phyloP scores from a whole-genome alignment of 257 asterid species.

The Nicotiana benthamiana region DNA sequence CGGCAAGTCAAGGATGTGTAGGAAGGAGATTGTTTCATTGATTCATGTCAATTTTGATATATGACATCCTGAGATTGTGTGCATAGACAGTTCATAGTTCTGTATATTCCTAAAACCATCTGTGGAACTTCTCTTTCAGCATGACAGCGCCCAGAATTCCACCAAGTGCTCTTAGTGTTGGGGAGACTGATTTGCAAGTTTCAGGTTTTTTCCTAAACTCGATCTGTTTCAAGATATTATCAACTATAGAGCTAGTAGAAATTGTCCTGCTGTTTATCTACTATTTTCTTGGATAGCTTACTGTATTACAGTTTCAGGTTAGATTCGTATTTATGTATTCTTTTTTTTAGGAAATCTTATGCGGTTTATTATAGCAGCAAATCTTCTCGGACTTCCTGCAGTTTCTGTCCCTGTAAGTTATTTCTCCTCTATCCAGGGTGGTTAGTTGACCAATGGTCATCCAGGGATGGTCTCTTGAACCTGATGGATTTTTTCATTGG shows the following conservation, averaged over 20 bases:
- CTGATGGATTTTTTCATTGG: not conserved
- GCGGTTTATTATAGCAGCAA: constrained; percentile 70
- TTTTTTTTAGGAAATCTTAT: constrained; percentile 63
- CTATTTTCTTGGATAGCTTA: not conserved
- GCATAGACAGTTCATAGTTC: not conserved
- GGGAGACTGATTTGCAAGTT: constrained; percentile 78
- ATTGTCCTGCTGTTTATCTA: not conserved
- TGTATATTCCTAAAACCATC: not conserved
- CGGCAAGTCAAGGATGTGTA: constrained; percentile 3
- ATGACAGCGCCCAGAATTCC: constrained; percentile 97
- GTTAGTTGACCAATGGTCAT: not conserved
- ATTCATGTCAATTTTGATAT: not conserved
- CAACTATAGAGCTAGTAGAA: not conserved
- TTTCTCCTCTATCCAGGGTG: not conserved
- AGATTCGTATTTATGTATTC: not conserved
- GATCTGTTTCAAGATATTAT: not conserved
- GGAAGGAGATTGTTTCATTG: not conserved
- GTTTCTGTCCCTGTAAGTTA: constrained; percentile 83
- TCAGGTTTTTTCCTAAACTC: constrained; percentile 23
- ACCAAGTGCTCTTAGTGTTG: constrained; percentile 61
- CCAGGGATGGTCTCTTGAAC: not conserved
- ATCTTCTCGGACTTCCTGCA: constrained; percentile 94
- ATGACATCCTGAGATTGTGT: not conserved
- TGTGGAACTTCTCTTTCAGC: constrained; percentile 22
- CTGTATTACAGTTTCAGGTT: not conserved